These are phyloP conservation scores for Colletotrichum orbiculare DNA, from an alignment of 2,329 filamentous ascomycete species.

Conservation along the genomic window DNA sequence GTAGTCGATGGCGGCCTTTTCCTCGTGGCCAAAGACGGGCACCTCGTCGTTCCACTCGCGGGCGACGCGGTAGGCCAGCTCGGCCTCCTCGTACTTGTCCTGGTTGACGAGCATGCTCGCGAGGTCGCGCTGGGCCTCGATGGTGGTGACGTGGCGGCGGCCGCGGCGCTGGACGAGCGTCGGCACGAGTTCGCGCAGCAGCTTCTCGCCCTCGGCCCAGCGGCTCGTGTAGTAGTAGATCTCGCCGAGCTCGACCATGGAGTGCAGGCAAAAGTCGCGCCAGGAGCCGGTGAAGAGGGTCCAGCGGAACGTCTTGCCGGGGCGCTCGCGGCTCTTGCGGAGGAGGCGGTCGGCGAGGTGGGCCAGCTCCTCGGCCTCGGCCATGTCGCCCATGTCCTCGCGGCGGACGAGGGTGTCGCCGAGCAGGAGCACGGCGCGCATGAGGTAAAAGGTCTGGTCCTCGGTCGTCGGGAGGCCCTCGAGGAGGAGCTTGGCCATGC, in stretches of 20 bases:
- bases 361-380: conserved; percentile 33
- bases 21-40: conserved; percentile 36
- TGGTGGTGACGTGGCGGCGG: conserved; percentile 36
- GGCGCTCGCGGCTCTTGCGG: conserved; percentile 21
- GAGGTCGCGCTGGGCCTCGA: conserved; percentile 38
- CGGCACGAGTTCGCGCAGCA: conserved; percentile 37
- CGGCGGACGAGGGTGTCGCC: conserved; percentile 37
- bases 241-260: conserved; percentile 39
- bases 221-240: conserved; percentile 40
- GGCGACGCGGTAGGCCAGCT: conserved; percentile 35
- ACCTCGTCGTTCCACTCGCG: conserved; percentile 37
- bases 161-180: conserved; percentile 32
- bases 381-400: conserved; percentile 35
- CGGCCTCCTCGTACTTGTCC: conserved; percentile 36
- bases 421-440: conserved; percentile 38
- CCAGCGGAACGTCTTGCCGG: conserved; percentile 31
- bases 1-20: conserved; percentile 39
- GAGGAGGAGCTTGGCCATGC: conserved; percentile 33
- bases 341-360: conserved; percentile 33
- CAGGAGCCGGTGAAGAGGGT: conserved; percentile 33
- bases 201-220: conserved; percentile 37
- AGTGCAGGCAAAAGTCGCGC: conserved; percentile 38
- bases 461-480: conserved; percentile 27
- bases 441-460: conserved; percentile 36
- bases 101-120: conserved; percentile 38